Evolutionary conservation across 805 yeast genomes (phyloP), one percentile per base, ranked within the genome.

Genomic region (Ogataea thermomethanolica): DNA sequence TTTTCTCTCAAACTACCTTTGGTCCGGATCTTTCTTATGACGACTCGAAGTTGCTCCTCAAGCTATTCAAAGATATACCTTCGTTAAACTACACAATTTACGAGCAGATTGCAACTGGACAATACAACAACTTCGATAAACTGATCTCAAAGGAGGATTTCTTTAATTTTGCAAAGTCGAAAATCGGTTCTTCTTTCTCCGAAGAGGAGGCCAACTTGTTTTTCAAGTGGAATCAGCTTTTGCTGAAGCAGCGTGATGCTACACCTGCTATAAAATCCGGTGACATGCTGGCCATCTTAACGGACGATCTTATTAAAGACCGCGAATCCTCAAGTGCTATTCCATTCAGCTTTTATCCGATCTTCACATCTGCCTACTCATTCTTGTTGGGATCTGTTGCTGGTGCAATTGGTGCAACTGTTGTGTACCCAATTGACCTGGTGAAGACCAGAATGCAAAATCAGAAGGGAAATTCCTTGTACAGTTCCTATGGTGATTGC

Each of bases 391-490:
- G 99, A 12, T 88, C 97, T 3, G 74, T 90, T 36, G 98, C 99
- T 24, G 99, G 99, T 44, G 93, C 96, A 53, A 80, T 91, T 64
- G 99, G 99, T 47, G 97, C 99, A n/a, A 87, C 96, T 5, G 86
- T 84, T 11, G 99, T 91, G 31, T 91, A 91, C 62, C 99, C 99
- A 24, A 93, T 93, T 51, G 99, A 91, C 66, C 71, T 93, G 61
- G 89, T 91, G 49, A 91, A 91, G 67, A 91, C 99, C 5, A 79
- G 98, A 63, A 88, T 91, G 95, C 99, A 91, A 67, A 95, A 95
- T 46, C 98, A 91, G 68, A 78, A 88, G 50, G 78, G 79, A 45
- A 71, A 76, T 35, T 66, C 81, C 1, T 67, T 79, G 34, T 91
- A 91, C 65, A 77, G 75, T 46, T 88, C 85, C 55, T 89, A 96